These are phyloP conservation scores for Globisporangium apiculatum DNA, from an alignment of 352 stramenopile species.

Conservation along the genomic window DNA sequence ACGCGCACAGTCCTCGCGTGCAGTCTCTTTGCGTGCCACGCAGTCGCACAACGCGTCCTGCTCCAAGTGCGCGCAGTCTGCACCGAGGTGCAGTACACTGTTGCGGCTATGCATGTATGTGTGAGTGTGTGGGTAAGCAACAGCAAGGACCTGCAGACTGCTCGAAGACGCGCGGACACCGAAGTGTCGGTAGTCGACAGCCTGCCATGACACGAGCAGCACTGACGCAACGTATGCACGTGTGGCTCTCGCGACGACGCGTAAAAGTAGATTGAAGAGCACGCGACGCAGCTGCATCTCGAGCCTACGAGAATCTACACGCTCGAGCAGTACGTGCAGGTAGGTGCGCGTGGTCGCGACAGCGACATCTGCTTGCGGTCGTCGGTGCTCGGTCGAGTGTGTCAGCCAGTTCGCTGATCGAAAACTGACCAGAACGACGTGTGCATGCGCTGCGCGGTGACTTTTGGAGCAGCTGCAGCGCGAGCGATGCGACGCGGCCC, in stretches of 20 bases:
- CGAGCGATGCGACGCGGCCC: conserved; percentile 11
- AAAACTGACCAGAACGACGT: no score
- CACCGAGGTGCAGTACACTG: conserved; percentile 13
- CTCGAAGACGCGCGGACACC: no score
- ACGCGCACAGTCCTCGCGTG: conserved; percentile 29
- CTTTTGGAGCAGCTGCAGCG: conserved; percentile 6
- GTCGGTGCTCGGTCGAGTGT: not conserved
- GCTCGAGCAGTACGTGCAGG: conserved; percentile 7
- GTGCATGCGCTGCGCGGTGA: no score
- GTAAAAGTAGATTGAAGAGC: conserved; percentile 13
- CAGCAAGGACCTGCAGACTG: no score
- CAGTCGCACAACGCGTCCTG: conserved; percentile 24
- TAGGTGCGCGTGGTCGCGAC: not conserved
- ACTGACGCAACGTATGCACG: no score
- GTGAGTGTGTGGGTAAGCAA: no score
- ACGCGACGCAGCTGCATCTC: not conserved
- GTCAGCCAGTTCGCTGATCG: no score
- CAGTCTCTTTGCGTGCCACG: conserved; percentile 47
- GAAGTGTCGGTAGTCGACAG: not conserved
- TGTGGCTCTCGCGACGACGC: no score
- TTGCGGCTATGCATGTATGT: no score
- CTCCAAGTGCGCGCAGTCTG: conserved; percentile 22
- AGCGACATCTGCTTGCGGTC: not conserved
- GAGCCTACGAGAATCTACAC: conserved; percentile 1
- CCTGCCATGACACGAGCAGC: no score